Evolutionary conservation across 768 basidiomycete genomes (phyloP), one percentile per base, ranked within the genome.

Genomic region (Gautieria morchelliformis): DNA sequence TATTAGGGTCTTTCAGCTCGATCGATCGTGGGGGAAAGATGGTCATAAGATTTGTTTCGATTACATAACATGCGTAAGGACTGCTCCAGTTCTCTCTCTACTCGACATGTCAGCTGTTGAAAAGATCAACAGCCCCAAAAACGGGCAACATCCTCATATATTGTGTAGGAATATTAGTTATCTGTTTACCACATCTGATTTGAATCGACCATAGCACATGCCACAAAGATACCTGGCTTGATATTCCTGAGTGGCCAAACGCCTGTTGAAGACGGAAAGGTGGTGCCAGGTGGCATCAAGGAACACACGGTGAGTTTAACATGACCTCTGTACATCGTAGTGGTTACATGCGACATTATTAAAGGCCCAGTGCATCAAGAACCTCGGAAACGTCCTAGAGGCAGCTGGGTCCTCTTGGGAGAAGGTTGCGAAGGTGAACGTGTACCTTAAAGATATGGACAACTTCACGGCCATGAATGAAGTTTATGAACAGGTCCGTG

Each of bases 161-260:
- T 74, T 82, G 27, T 79, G 77, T 74, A 60, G 65, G 75, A 70
- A 57, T 62, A 58, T 59, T 60, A 35, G 58, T 61, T 59, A 53
- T 49, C 60, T 46, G 49, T 17, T 15, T 19, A 17, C 35, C 44
- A 54, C 17, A 52, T 32, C 17, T 24, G 35, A 33, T 46, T 44
- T 24, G 24, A 8, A 20, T 42, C 46, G 61, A 37, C 10, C 33
- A 14, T 51, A 81, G 80, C 80, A 12, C 80, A 81, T 70, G 79
- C 78, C 15, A 77, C 76, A 14, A 83, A 82, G 65, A 72, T 77
- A 12, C 75, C 78, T 1, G 81, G 81, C 6, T 65, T 84, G 49
- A 76, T 83, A 59, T 84, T 83, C 66, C 69, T 83, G 41, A 83
- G 80, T 59, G 83, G 81, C 4, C 81, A 82, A 65, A 77, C 75